Base-by-base conservation (phyloP, 257 asterid genomes). In the Hygrophila difformis region DNA sequence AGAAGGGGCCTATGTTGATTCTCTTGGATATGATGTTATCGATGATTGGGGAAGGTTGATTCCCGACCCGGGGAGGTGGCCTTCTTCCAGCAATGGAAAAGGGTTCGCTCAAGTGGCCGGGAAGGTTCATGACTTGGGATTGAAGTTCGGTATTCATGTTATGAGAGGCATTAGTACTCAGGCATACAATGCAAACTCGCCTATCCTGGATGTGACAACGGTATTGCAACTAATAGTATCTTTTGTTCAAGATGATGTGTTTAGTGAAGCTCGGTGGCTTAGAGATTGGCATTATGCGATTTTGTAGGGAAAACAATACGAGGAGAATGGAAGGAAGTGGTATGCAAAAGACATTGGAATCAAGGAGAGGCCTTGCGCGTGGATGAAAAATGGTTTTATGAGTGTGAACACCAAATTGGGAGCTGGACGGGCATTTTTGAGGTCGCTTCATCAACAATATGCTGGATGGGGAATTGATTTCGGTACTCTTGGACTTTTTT, bases 1-100 rank as follows among this genome's bases (percentile, higher is more conserved):
- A 38, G 19, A 61, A 0, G 95, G 96, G n/a, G 95, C 96, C 41
- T 9, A 57, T 64, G 71, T 67, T 14, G 78, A 82, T 68, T 86
- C 99, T 39, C 81, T 68, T 33, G 99, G 99, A 43, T 86, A 62
- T 44, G 99, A 91, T 63, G 82, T 79, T 35, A 78, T 86, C 49
- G 99, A 91, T 55, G 68, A 76, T 61, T 86, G 96, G 98, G 98
- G 98, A 56, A 82, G 96, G 75, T 65, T 91, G 98, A 26, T 76
- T 24, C 99, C 99, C 8, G 99, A 86, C 59, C 93, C 94, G 0
- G 69, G 22, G 19, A 61, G 99, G 64, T 91, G 99, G 99, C 96
- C 99, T 55, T 86, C 96, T 4, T 76, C 99, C 24, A 55, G 36
- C 34, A 78, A 63, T 12, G 95, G 95, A 18, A 67, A 61, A 43